A percentile compares a stretch with the other conserved stretches of the same genome.
Evolutionary conservation across 164 flowering plant species (phyloP).

Genomic region (Akebia trifoliata): DNA sequence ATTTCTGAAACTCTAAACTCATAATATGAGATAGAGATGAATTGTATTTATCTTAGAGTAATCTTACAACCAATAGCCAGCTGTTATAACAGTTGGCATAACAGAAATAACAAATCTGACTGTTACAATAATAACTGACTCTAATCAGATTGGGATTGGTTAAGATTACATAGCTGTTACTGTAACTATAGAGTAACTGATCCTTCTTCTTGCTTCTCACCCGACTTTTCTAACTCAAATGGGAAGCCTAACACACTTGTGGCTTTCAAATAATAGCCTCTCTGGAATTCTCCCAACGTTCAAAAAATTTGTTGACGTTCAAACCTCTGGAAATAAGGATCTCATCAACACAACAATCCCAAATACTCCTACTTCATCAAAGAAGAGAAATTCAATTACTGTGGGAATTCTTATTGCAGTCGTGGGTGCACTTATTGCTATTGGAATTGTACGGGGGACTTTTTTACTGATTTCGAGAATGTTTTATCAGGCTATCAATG

Average conservation of each 20-base stretch:
- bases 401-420: conserved; percentile 27
- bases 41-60: too few species aligned
- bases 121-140: too few species aligned
- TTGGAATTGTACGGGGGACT: conserved; percentile 17
- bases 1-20: too few species aligned
- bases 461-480: conserved; percentile 32
- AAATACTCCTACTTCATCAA: background rate
- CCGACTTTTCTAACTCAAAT: conserved; percentile 26
- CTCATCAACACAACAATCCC: conserved; percentile 6
- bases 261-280: conserved; percentile 52
- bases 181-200: too few species aligned
- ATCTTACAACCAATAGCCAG: too few species aligned
- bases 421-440: conserved; percentile 25
- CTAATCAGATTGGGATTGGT: too few species aligned
- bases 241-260: conserved; percentile 32
- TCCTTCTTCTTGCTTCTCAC: too few species aligned
- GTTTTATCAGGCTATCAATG: conserved; percentile 32
- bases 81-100: too few species aligned
- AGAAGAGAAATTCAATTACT: conserved; percentile 25
- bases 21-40: too few species aligned
- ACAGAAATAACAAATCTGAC: too few species aligned
- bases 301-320: conserved; percentile 8
- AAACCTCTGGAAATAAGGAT: conserved; percentile 31
- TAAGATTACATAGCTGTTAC: too few species aligned
- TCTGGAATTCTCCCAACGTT: conserved; percentile 52